phyloP scores from a whole-genome alignment of 2,329 filamentous ascomycete species.

The Fusarium oxysporum region DNA sequence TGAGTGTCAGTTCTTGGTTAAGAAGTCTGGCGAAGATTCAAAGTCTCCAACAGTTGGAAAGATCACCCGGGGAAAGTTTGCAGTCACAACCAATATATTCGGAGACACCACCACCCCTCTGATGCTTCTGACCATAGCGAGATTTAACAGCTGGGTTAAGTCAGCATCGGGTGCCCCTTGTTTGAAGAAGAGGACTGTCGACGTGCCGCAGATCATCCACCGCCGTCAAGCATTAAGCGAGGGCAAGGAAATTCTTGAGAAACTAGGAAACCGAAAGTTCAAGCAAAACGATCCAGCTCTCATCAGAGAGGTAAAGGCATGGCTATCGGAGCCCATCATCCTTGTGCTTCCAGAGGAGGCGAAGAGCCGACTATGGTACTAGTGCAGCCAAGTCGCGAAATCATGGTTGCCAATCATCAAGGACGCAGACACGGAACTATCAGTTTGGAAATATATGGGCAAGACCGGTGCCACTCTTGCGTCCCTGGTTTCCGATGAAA shows the following conservation, averaged over 20 bases:
- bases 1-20: background rate
- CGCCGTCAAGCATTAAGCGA: background rate
- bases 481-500: background rate
- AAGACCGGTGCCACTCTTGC: background rate
- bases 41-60: background rate
- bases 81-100: background rate
- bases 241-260: background rate
- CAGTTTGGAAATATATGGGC: background rate
- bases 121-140: background rate
- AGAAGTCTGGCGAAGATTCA: background rate
- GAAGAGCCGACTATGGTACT: conserved; percentile 14
- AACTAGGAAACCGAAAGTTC: conserved; percentile 7
- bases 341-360: conserved; percentile 3
- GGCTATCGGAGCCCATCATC: background rate
- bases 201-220: background rate
- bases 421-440: background rate
- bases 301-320: background rate
- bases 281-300: background rate
- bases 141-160: background rate
- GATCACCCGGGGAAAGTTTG: background rate
- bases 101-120: background rate
- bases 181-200: background rate
- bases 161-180: background rate
- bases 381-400: conserved; percentile 6
- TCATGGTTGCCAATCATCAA: background rate